These are phyloP conservation scores for Combretum micranthum DNA, from an alignment of 345 rosid species.

Conservation along the genomic window DNA sequence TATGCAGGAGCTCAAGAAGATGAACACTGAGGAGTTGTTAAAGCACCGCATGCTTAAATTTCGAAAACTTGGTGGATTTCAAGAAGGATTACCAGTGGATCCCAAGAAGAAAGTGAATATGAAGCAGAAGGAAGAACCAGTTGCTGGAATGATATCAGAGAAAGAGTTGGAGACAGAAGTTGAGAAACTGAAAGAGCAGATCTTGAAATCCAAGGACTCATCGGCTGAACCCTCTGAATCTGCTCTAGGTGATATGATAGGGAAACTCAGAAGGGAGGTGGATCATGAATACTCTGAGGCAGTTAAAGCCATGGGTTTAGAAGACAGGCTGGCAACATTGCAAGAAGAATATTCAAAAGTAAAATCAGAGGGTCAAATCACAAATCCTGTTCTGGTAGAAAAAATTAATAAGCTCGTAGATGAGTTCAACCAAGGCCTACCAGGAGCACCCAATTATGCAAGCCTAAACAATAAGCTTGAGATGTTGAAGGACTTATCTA, in stretches of 20 bases:
- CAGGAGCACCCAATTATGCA: slow-evolving; percentile 52
- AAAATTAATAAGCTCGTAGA: slow-evolving; percentile 59
- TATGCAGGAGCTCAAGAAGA: slow-evolving; percentile 60
- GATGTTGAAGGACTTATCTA: slow-evolving; percentile 61
- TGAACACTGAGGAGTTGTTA: slow-evolving; percentile 60
- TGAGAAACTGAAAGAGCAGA: slow-evolving; percentile 58
- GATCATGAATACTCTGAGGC: slow-evolving; percentile 73
- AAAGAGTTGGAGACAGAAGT: slow-evolving; percentile 56
- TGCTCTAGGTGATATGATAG: slow-evolving; percentile 55
- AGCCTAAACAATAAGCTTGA: slow-evolving; percentile 60
- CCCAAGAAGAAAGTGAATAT: slow-evolving; percentile 57
- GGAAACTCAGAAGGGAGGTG: slow-evolving; percentile 60
- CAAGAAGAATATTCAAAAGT: slow-evolving; percentile 47
- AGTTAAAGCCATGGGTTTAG: slow-evolving; percentile 43
- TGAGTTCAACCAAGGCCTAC: slow-evolving; percentile 45
- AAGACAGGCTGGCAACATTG: slow-evolving; percentile 38
- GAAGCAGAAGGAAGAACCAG: slow-evolving; percentile 54
- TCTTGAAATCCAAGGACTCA: slow-evolving; percentile 59
- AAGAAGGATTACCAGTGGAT: slow-evolving; percentile 57
- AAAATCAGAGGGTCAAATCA: slow-evolving; percentile 43
- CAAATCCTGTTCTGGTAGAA: slow-evolving; percentile 48
- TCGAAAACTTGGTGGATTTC: slow-evolving; percentile 73
- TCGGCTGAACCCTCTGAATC: slow-evolving; percentile 42
- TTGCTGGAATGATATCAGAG: slow-evolving; percentile 29
- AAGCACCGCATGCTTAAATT: slow-evolving; percentile 73